phyloP scores from a whole-genome alignment of 2,329 filamentous ascomycete species.

The Polytolypa hystricis region DNA sequence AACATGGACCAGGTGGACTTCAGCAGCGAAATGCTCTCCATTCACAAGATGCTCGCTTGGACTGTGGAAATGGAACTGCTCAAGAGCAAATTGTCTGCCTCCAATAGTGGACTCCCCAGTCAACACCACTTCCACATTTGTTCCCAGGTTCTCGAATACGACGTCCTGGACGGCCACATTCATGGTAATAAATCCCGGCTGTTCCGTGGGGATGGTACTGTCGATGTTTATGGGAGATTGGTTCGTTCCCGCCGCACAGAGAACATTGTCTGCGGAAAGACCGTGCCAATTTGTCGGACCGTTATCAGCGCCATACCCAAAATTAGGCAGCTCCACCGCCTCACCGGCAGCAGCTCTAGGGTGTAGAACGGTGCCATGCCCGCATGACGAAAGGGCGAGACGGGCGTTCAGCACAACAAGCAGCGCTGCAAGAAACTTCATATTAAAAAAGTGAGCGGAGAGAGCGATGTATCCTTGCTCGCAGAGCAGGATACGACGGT shows the following conservation, averaged over 20 bases:
- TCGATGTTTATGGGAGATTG: slow-evolving; percentile 49
- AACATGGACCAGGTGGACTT: slow-evolving; percentile 51
- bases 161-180: slow-evolving; percentile 15
- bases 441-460: too few species aligned
- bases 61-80: slow-evolving; percentile 51
- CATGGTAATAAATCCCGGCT: slow-evolving; percentile 13
- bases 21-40: slow-evolving; percentile 40
- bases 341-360: slow-evolving; percentile 21
- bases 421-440: slow-evolving; percentile 2
- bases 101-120: slow-evolving; percentile 38
- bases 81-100: slow-evolving; percentile 33
- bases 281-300: slow-evolving; percentile 46
- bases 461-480: too few species aligned
- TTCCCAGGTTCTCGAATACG: slow-evolving; percentile 36
- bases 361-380: slow-evolving; percentile 31
- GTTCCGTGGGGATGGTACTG: slow-evolving; percentile 13
- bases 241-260: slow-evolving; percentile 38
- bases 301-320: slow-evolving; percentile 31
- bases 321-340: slow-evolving; percentile 24
- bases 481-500: too few species aligned
- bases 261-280: slow-evolving; percentile 33
- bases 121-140: slow-evolving; percentile 41
- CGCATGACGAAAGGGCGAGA: slow-evolving; percentile 26
- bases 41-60: slow-evolving; percentile 48
- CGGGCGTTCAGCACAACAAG: slow-evolving; percentile 7